Evolutionary conservation across 139 green algal species (phyloP).

Genomic region (Desmodesmus armatus): DNA sequence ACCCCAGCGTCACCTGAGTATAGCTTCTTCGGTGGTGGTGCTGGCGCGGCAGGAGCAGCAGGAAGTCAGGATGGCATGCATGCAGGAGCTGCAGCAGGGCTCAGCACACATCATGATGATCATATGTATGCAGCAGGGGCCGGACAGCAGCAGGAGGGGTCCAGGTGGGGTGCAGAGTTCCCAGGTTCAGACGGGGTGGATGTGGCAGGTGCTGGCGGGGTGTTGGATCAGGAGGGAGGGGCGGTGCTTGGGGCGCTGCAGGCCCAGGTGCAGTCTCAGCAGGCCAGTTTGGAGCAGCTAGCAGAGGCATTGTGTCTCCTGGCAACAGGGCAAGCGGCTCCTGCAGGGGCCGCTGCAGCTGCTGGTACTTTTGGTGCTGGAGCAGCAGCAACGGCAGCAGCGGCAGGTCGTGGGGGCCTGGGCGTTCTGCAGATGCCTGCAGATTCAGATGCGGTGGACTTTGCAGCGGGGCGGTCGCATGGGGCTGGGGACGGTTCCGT

Average conservation of each 20-base stretch:
- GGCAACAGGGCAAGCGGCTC: constrained; percentile 6
- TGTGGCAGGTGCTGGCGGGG: neutral
- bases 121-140: neutral
- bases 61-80: neutral
- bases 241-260: neutral
- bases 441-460: no score
- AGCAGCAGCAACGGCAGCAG: neutral
- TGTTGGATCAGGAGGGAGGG: neutral
- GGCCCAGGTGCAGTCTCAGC: neutral
- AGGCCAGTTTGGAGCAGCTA: neutral
- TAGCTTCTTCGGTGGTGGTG: neutral
- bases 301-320: constrained; percentile 20
- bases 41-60: neutral
- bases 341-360: neutral
- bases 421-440: no score
- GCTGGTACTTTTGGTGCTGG: neutral
- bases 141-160: neutral
- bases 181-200: neutral
- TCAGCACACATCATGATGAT: no score
- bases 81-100: neutral
- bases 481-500: no score
- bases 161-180: no score
- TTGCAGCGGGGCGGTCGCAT: no score
- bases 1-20: neutral
- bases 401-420: no score